Percentiles rank a stretch among this genome's conserved stretches.
These are phyloP conservation scores for Candida boleticola DNA, from an alignment of 805 yeast species.

Conservation along the genomic window DNA sequence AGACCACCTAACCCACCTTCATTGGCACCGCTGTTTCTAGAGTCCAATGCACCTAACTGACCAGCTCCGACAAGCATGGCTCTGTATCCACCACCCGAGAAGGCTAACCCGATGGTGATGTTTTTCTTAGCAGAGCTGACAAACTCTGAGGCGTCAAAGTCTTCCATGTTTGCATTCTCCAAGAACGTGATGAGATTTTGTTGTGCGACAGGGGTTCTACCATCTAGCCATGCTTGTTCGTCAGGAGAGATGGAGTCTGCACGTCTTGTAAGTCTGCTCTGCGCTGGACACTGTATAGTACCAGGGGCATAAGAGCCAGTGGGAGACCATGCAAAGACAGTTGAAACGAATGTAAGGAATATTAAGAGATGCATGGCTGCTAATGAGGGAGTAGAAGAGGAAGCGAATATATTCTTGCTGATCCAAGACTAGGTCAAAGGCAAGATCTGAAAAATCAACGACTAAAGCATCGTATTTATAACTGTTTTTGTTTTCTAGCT, in stretches of 20 bases:
- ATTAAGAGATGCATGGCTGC: background rate
- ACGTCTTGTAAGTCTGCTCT: slow-evolving; percentile 37
- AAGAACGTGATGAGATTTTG: slow-evolving; percentile 46
- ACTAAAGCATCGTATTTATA: too few relatives aligned
- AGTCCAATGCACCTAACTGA: slow-evolving; percentile 38
- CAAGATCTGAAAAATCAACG: too few relatives aligned
- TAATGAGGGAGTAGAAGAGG: background rate
- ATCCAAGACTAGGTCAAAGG: too few relatives aligned
- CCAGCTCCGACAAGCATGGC: slow-evolving; percentile 44
- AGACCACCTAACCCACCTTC: slow-evolving; percentile 38
- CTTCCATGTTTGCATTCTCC: slow-evolving; percentile 42
- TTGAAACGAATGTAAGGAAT: slow-evolving; percentile 15
- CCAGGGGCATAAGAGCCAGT: slow-evolving; percentile 64
- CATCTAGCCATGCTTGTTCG: slow-evolving; percentile 54
- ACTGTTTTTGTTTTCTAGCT: too few relatives aligned
- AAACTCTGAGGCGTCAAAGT: slow-evolving; percentile 46
- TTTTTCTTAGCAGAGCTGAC: slow-evolving; percentile 24
- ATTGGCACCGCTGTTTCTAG: slow-evolving; percentile 26
- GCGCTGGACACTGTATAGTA: slow-evolving; percentile 49
- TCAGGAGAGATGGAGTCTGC: slow-evolving; percentile 45
- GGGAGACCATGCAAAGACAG: slow-evolving; percentile 48
- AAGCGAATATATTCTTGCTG: background rate
- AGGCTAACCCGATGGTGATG: slow-evolving; percentile 33
- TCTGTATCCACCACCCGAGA: slow-evolving; percentile 39
- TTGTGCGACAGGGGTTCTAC: slow-evolving; percentile 46